phyloP scores from a whole-genome alignment of 2,329 filamentous ascomycete species.

The Fusarium sp. region DNA sequence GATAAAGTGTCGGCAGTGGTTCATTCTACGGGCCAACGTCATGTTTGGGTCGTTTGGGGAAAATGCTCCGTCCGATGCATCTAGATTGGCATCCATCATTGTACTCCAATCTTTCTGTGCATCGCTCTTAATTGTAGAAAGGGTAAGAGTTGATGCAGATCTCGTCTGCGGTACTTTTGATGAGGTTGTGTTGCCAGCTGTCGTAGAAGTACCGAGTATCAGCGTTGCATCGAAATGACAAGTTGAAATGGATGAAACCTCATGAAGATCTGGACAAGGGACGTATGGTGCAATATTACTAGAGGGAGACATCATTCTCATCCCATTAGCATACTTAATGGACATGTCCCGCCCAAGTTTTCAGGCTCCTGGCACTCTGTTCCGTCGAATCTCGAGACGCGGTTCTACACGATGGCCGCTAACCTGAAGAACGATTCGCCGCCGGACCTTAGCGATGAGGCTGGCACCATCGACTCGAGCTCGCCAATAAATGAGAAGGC shows the following conservation, averaged over 20 bases:
- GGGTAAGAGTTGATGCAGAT: not conserved
- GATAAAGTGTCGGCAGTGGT: not conserved
- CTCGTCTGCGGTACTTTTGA: not conserved
- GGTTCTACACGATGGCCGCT: too few species aligned
- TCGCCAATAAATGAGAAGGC: constrained; percentile 61
- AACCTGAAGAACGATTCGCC: constrained; percentile 12
- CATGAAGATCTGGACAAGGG: constrained; percentile 1
- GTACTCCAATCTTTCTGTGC: not conserved
- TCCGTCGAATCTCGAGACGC: too few species aligned
- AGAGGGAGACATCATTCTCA: not conserved
- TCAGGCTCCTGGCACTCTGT: too few species aligned
- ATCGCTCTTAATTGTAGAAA: not conserved
- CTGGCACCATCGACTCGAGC: constrained; percentile 6
- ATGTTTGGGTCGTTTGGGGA: not conserved
- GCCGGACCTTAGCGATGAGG: constrained; percentile 33
- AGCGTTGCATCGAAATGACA: not conserved
- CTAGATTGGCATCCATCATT: not conserved
- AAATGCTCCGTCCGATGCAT: not conserved
- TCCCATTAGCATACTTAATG: too few species aligned
- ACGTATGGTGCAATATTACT: constrained; percentile 20
- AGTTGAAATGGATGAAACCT: constrained; percentile 5
- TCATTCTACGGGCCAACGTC: not conserved
- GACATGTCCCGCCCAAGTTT: too few species aligned
- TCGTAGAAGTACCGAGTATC: not conserved
- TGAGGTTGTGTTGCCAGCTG: accelerated